phyloP scores from a whole-genome alignment of 2,329 filamentous ascomycete genomes.

The Trichoderma simmonsii region DNA sequence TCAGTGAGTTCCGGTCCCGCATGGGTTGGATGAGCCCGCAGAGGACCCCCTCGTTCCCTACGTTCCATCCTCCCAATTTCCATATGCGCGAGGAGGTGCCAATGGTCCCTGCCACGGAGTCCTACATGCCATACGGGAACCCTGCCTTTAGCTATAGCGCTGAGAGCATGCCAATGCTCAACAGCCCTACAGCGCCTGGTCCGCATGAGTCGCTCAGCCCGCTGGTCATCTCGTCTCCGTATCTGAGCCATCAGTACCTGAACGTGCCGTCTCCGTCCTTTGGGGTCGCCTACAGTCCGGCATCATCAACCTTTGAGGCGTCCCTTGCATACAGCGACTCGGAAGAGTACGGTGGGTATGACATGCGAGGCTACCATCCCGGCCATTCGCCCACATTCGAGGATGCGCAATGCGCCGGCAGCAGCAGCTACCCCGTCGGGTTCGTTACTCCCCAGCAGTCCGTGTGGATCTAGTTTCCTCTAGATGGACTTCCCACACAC shows the following conservation, averaged over 20 bases:
- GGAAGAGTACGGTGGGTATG: conserved; percentile 53
- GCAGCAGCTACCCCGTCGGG: conserved; percentile 44
- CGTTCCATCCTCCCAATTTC: conserved; percentile 57
- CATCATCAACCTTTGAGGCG: conserved; percentile 61
- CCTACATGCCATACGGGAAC: conserved; percentile 54
- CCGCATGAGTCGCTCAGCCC: conserved; percentile 50
- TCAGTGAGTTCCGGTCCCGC: conserved; percentile 64
- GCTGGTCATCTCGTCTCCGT: conserved; percentile 55
- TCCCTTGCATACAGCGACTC: conserved; percentile 62
- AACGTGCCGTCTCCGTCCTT: conserved; percentile 62
- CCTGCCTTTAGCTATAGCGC: conserved; percentile 62
- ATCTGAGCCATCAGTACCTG: conserved; percentile 55
- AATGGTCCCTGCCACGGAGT: conserved; percentile 40
- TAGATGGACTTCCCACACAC: conserved; percentile 37
- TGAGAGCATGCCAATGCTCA: conserved; percentile 58
- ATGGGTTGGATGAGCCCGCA: conserved; percentile 65
- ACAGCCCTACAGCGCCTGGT: conserved; percentile 43
- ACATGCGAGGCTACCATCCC: conserved; percentile 43
- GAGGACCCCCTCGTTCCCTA: conserved; percentile 58
- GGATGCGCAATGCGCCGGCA: conserved; percentile 37
- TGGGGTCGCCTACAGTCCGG: conserved; percentile 57
- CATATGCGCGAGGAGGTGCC: conserved; percentile 42
- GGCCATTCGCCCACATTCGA: conserved; percentile 46
- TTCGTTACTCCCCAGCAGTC: conserved; percentile 62
- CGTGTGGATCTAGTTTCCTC: conserved; percentile 55